Evolutionary conservation across 139 green algal species (phyloP), one percentile per base, ranked within the genome.

Genomic region (Chlamydomonas schloesseri): DNA sequence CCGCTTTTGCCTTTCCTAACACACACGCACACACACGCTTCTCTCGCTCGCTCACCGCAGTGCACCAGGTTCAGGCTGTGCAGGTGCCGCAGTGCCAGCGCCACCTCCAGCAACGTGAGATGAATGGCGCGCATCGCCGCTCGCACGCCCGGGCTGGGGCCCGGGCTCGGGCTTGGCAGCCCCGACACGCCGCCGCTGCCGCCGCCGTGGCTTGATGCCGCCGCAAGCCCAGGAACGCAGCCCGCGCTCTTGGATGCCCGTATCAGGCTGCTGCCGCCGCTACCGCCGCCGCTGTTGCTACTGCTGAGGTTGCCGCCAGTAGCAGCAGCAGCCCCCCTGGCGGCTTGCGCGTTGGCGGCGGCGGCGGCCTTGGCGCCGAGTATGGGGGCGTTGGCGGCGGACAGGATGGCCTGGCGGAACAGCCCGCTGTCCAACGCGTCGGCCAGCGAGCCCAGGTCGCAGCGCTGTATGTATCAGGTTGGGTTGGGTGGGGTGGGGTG

Each of bases 61-160:
- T 71, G 58, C 75, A 71, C 75, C 58, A 82, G 60, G 58, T 82
- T 58, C 75, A 82, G 42, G 75, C 58, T n/a, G 75, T 82, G 75
- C 58, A 82, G 57, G 75, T 82, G 75, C 34, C 75, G 33, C 58
- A 82, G 57, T 24, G 75, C 75, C 58, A 82, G 60, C 14, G 75
- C 75, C 57, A 82, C 34, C 58, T 82, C 75, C 57, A 82, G 75
- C 34, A 82, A 58, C 20, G 58, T 72, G 33, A 82, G 57, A 36
- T 72, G 71, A 58, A 82, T 82, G 23, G 74, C 74, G 13, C 55
- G 74, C 74, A 81, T 70, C 33, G 74, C 31, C n/a, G 20, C 55
- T 2, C 55, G 20, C 55, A 62, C 18, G 8, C 55, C 55, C 55
- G 21, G 13, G 53, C 53, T 15, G 53, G 53, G 13, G 53, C 53